These are phyloP conservation scores for Crithidia thermophila DNA, from an alignment of 208 protist genomes.

Conservation along the genomic window DNA sequence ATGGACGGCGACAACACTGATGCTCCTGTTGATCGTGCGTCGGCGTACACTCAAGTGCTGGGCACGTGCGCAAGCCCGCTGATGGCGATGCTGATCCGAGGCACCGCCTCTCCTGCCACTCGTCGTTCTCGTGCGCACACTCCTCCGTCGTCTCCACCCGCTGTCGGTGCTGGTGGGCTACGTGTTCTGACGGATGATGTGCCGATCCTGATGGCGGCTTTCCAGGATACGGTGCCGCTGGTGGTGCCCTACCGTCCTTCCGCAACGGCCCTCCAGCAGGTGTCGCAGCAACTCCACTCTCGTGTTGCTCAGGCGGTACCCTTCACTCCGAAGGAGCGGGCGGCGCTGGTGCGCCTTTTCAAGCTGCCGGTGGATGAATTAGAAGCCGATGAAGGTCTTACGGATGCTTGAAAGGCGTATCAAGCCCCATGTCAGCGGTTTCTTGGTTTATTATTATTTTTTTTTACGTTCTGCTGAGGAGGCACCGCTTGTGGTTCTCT, in stretches of 20 bases:
- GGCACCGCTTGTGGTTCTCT: neutral
- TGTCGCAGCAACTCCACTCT: constrained; percentile 19
- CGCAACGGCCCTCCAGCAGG: neutral
- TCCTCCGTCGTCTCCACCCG: neutral
- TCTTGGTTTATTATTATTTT: neutral
- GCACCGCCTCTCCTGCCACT: too few relatives aligned
- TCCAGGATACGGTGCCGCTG: constrained; percentile 27
- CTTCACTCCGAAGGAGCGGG: constrained; percentile 12
- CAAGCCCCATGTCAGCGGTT: neutral
- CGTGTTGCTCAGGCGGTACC: constrained; percentile 8
- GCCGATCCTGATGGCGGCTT: constrained; percentile 25
- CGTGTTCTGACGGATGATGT: constrained; percentile 12
- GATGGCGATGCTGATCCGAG: constrained; percentile 13
- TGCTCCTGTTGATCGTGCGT: too few relatives aligned
- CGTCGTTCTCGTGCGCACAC: neutral
- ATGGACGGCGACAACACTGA: too few relatives aligned
- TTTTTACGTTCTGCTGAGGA: neutral
- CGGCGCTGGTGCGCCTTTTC: constrained; percentile 8
- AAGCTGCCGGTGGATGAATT: constrained; percentile 4
- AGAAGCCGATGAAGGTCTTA: neutral
- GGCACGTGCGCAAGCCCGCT: constrained; percentile 25
- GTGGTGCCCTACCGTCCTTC: constrained; percentile 16
- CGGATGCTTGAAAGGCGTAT: neutral
- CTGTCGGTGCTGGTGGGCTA: constrained; percentile 1
- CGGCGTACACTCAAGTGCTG: constrained; percentile 5